Evolutionary conservation across 2,329 filamentous ascomycete species (phyloP), one percentile per base, ranked within the genome.

Genomic region (Exophiala aquamarina): DNA sequence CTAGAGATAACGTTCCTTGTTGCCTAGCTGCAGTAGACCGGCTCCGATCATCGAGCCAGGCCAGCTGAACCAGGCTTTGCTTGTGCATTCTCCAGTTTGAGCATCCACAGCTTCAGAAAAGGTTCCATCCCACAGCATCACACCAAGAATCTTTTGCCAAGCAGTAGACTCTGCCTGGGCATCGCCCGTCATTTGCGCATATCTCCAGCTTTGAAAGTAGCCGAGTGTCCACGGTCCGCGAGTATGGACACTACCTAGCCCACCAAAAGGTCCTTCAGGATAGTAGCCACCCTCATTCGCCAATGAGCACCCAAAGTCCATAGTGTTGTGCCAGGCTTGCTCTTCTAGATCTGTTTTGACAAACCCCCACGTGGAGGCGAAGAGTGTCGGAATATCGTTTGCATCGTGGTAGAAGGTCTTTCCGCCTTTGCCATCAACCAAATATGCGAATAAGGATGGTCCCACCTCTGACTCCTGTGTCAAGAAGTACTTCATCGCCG

Each of bases 31-130:
- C 9, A 50, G 37, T 14, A 50, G 33, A 15, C 47, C 42, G 33
- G 41, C 44, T 28, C 41, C 47, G 6, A 50, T 45, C 47, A 50
- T 50, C 36, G 47, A 45, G 15, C 47, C 47, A 10, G 47, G 47
- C 47, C 47, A 50, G 26, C 47, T 46, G 19, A 50, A 50, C 47
- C 47, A 50, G 9, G 47, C 47, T 34, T 50, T 50, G 37, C 47
- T 50, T 15, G 47, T 50, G 14, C 42, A 44, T 32, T 45, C 42
- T 3, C 47, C 47, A 9, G 47, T 41, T 13, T 50, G 36, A 21
- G 41, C 37, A 11, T 50, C 37, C 10, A 50, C 42, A 5, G 47
- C 47, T 28, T 46, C 47, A 11, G 47, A 50, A 21, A 50, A 50
- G 11, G 35, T 45, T 19, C 47, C 47, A 19, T 50, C 47, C 47